phyloP scores from a whole-genome alignment of 139 green algal species.

The Diplosphaera chodatii region DNA sequence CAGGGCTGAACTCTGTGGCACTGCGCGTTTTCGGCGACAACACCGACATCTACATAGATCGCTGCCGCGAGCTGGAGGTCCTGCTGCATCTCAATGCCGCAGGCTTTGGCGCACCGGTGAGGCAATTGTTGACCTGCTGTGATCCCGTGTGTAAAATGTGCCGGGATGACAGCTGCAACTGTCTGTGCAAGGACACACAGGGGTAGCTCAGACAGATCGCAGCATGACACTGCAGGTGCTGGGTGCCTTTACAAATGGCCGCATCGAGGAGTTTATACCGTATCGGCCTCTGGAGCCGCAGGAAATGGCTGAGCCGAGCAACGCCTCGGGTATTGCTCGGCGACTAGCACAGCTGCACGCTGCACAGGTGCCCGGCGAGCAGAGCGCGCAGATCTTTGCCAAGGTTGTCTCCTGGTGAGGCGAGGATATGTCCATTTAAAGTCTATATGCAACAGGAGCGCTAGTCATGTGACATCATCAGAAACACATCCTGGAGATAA shows the following conservation, averaged over 20 bases:
- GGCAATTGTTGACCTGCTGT: too few relatives aligned
- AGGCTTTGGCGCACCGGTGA: slow-evolving; percentile 73
- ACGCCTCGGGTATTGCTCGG: slow-evolving; percentile 51
- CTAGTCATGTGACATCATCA: too few relatives aligned
- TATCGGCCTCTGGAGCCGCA: slow-evolving; percentile 48
- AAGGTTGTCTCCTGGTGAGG: slow-evolving; percentile 21
- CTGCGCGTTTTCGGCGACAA: slow-evolving; percentile 86
- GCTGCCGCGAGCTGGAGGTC: slow-evolving; percentile 48
- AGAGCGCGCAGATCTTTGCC: slow-evolving; percentile 22
- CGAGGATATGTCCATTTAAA: too few relatives aligned
- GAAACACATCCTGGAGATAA: too few relatives aligned
- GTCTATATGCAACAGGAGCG: too few relatives aligned
- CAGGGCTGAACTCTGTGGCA: slow-evolving; percentile 38
- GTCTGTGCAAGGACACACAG: too few relatives aligned
- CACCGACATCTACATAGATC: slow-evolving; percentile 83
- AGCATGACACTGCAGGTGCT: too few relatives aligned
- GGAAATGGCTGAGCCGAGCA: slow-evolving; percentile 52
- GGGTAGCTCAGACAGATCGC: too few relatives aligned
- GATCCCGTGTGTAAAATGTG: too few relatives aligned
- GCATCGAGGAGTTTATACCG: slow-evolving; percentile 72
- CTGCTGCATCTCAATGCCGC: slow-evolving; percentile 49
- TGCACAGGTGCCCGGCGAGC: slow-evolving; percentile 10
- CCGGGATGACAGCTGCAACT: too few relatives aligned
- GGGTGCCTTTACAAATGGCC: slow-evolving; percentile 71
- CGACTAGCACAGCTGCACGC: slow-evolving; percentile 51